Conservation (phyloP, 495 filamentous ascomycete genomes). For the Cercophora newfieldiana region DNA sequence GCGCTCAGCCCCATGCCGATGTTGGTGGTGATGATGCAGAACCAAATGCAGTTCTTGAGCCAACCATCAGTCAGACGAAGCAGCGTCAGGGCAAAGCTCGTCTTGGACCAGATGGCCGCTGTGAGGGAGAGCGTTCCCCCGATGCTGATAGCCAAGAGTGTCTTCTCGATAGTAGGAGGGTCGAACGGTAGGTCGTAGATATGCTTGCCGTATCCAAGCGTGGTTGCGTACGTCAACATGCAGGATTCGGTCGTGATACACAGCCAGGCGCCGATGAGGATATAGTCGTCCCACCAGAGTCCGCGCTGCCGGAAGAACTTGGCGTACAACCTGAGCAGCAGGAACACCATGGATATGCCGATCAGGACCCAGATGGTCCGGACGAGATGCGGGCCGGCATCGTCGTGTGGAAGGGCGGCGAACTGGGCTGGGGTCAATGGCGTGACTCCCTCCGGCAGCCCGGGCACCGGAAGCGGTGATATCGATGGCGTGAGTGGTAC, state of each 20-base stretch:
- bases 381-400: conserved; percentile 22
- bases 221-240: conserved; percentile 16
- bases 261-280: conserved; percentile 39
- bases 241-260: conserved; percentile 19
- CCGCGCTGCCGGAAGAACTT: conserved; percentile 28
- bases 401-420: conserved; percentile 20
- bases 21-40: conserved; percentile 39
- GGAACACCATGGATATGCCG: conserved; percentile 25
- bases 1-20: conserved; percentile 39
- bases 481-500: not conserved
- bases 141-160: conserved; percentile 21
- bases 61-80: conserved; percentile 29
- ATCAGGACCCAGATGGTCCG: conserved; percentile 32
- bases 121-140: conserved; percentile 19
- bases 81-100: conserved; percentile 37
- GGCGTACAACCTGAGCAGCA: conserved; percentile 36
- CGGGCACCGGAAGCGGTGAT: not conserved
- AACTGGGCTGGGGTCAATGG: conserved; percentile 11
- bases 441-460: not conserved
- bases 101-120: conserved; percentile 29
- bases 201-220: conserved; percentile 27
- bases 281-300: conserved; percentile 37
- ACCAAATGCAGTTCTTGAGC: conserved; percentile 26
- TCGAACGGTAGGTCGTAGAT: conserved; percentile 25
- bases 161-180: conserved; percentile 1